These are phyloP conservation scores for Teratosphaeria nubilosa DNA, from an alignment of 2,329 filamentous ascomycete genomes.

Conservation along the genomic window DNA sequence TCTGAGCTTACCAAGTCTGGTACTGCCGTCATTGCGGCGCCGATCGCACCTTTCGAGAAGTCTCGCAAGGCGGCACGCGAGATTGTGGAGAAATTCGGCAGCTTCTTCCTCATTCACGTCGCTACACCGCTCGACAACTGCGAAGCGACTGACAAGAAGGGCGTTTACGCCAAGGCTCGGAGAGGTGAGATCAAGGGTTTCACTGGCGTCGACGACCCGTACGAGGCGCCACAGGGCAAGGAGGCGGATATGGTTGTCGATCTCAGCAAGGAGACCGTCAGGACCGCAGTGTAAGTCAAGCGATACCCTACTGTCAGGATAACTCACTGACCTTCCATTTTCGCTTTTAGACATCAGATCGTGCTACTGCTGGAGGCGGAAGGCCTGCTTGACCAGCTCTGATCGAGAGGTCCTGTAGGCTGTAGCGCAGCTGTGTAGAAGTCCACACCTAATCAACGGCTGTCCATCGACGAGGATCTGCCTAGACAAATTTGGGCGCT, in stretches of 20 bases:
- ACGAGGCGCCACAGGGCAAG: slow-evolving; percentile 71
- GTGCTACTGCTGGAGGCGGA: slow-evolving; percentile 81
- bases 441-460: no score
- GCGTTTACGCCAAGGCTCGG: slow-evolving; percentile 76
- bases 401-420: slow-evolving; percentile 3
- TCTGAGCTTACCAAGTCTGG: slow-evolving; percentile 88
- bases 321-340: not conserved
- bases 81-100: slow-evolving; percentile 75
- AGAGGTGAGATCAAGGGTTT: slow-evolving; percentile 93
- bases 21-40: slow-evolving; percentile 88
- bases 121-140: slow-evolving; percentile 84
- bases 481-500: not conserved
- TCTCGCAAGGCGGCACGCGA: slow-evolving; percentile 70
- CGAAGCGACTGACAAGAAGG: slow-evolving; percentile 90
- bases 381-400: slow-evolving; percentile 67
- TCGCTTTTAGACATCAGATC: slow-evolving; percentile 62
- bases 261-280: slow-evolving; percentile 72
- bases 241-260: slow-evolving; percentile 82
- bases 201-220: slow-evolving; percentile 95
- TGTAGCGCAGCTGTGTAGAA: not conserved
- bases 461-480: not conserved
- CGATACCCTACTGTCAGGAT: not conserved
- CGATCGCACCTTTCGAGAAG: slow-evolving; percentile 84
- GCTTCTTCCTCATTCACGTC: slow-evolving; percentile 92
- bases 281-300: slow-evolving; percentile 58